These are phyloP conservation scores for Lizonia empirigonia DNA, from an alignment of 2,329 filamentous ascomycete species.

Conservation along the genomic window DNA sequence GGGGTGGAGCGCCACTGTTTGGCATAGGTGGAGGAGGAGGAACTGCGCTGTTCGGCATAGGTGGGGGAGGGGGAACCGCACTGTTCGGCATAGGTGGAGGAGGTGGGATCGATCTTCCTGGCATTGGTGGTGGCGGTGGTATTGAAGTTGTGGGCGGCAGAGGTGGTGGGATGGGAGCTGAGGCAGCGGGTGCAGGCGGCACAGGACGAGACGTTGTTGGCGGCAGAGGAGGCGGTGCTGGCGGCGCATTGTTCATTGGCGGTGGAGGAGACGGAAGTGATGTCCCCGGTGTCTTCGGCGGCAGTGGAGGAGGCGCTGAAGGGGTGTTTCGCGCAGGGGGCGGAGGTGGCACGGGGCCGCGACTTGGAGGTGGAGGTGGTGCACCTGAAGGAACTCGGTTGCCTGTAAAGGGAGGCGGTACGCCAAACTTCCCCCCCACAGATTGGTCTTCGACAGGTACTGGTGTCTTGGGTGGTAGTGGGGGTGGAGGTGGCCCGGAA, in stretches of 20 bases:
- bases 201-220: constrained; percentile 34
- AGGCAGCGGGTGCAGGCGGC: constrained; percentile 29
- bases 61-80: constrained; percentile 43
- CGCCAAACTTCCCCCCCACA: constrained; percentile 67
- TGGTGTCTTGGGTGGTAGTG: constrained; percentile 60
- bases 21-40: constrained; percentile 50
- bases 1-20: constrained; percentile 51
- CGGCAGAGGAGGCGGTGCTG: constrained; percentile 40
- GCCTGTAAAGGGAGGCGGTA: constrained; percentile 79
- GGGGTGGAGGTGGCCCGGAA: constrained; percentile 68
- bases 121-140: constrained; percentile 46
- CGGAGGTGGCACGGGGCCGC: constrained; percentile 67
- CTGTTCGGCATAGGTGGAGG: constrained; percentile 28
- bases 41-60: constrained; percentile 32
- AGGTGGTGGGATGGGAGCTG: constrained; percentile 35
- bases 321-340: constrained; percentile 53
- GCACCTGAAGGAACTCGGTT: constrained; percentile 65
- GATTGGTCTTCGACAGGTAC: constrained; percentile 67
- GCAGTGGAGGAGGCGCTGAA: constrained; percentile 47
- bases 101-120: constrained; percentile 39
- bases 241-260: constrained; percentile 35
- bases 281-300: constrained; percentile 47
- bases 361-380: constrained; percentile 76
- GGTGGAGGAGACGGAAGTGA: constrained; percentile 67
- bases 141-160: constrained; percentile 34